Conservation (phyloP, 139 green algal genomes). For the Coccomyxa sp. region DNA sequence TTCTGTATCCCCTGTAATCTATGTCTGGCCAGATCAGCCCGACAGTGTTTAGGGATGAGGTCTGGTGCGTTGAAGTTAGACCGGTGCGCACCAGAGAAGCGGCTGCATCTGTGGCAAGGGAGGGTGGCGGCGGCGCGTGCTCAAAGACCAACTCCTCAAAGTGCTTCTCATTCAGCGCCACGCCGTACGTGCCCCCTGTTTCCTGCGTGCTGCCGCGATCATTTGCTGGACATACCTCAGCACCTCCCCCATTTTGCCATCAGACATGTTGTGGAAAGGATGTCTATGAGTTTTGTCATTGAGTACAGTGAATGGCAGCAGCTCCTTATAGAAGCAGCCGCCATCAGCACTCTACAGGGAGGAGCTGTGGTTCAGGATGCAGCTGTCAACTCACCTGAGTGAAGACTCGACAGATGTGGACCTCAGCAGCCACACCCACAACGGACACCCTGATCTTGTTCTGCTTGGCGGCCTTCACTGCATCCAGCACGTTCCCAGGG, state of each 20-base stretch:
- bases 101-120: conserved; percentile 10
- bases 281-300: too few species aligned
- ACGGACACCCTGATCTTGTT: conserved; percentile 62
- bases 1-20: too few species aligned
- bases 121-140: conserved; percentile 64
- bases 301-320: too few species aligned
- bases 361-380: too few species aligned
- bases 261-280: too few species aligned
- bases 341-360: too few species aligned
- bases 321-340: too few species aligned
- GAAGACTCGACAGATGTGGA: conserved; percentile 74
- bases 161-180: conserved; percentile 70
- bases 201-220: conserved; percentile 15
- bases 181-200: conserved; percentile 80
- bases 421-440: conserved; percentile 72
- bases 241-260: too few species aligned
- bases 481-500: conserved; percentile 79
- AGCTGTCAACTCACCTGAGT: conserved; percentile 32
- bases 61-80: too few species aligned
- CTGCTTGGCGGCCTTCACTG: conserved; percentile 55
- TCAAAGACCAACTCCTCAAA: conserved; percentile 60
- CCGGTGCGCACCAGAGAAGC: conserved; percentile 46
- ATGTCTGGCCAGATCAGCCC: too few species aligned
- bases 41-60: too few species aligned
- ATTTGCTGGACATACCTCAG: background rate